Percentiles rank a stretch among this genome's conserved stretches.
Evolutionary conservation across 257 asterid species (phyloP).

Genomic region (Solanum ahanhuiri): DNA sequence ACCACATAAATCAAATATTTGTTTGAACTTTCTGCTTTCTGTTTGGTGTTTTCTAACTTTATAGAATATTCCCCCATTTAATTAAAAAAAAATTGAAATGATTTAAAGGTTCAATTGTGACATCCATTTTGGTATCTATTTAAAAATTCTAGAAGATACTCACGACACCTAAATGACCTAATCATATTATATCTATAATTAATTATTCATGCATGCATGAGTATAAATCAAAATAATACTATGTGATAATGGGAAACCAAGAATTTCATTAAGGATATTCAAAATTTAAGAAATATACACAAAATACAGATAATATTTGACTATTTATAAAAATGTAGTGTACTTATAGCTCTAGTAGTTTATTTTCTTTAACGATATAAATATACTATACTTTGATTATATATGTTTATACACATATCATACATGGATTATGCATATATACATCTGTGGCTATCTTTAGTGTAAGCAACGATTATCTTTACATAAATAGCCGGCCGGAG

Average conservation of each 20-base stretch:
- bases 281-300: background rate
- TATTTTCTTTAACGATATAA: background rate
- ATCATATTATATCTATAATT: background rate
- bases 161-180: background rate
- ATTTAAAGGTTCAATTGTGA: background rate
- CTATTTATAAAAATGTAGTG: background rate
- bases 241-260: background rate
- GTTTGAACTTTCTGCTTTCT: background rate
- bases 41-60: background rate
- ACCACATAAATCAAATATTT: background rate
- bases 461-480: too few relatives aligned
- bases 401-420: background rate
- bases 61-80: background rate
- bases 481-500: too few relatives aligned
- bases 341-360: background rate
- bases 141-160: background rate
- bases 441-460: background rate
- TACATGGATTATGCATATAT: background rate
- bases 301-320: background rate
- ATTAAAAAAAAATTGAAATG: background rate
- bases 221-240: background rate
- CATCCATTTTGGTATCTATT: background rate
- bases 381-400: background rate
- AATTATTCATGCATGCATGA: background rate
- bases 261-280: background rate